Conservation (phyloP, 2,329 filamentous ascomycete genomes). For the Aspergillus aculeatinus region DNA sequence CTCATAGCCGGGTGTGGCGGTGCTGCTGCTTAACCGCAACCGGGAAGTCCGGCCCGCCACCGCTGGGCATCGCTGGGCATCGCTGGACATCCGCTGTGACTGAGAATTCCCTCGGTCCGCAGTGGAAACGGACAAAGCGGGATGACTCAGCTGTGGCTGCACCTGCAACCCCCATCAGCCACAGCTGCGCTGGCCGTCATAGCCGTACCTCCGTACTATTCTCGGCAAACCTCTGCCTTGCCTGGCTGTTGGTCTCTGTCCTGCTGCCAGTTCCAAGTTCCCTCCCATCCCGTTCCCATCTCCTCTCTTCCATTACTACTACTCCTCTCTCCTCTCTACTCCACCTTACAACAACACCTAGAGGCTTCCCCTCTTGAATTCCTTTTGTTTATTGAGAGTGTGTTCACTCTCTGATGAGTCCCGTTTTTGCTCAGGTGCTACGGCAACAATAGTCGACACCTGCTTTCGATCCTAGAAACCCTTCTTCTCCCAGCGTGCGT, state of each 20-base stretch:
- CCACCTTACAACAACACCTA: conserved; percentile 10
- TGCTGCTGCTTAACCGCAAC: conserved; percentile 9
- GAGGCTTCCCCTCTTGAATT: conserved; percentile 11
- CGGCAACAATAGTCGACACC: conserved; percentile 44
- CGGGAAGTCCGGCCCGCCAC: conserved; percentile 11
- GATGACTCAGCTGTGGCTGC: conserved; percentile 20
- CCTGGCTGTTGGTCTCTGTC: too few relatives aligned
- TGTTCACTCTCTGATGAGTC: conserved; percentile 42
- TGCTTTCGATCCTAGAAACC: conserved; percentile 25
- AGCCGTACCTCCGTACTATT: conserved; percentile 20
- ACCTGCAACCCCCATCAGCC: conserved; percentile 14
- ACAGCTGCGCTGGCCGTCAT: conserved; percentile 28
- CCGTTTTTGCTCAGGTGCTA: conserved; percentile 39
- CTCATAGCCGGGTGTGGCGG: conserved; percentile 25
- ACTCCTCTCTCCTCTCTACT: conserved; percentile 7
- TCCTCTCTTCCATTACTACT: conserved; percentile 8
- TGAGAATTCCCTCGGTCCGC: too few relatives aligned
- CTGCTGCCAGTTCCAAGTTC: background rate
- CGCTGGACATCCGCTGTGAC: too few relatives aligned
- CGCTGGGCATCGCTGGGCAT: background rate
- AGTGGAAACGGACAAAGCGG: background rate
- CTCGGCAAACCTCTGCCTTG: conserved; percentile 17
- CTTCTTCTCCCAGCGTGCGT: conserved; percentile 13
- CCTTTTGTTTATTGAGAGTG: conserved; percentile 27
- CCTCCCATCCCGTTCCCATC: conserved; percentile 8